Evolutionary conservation across 2,329 filamentous ascomycete genomes (phyloP), one percentile per base, ranked within the genome.

Genomic region (Xylaria sp.): DNA sequence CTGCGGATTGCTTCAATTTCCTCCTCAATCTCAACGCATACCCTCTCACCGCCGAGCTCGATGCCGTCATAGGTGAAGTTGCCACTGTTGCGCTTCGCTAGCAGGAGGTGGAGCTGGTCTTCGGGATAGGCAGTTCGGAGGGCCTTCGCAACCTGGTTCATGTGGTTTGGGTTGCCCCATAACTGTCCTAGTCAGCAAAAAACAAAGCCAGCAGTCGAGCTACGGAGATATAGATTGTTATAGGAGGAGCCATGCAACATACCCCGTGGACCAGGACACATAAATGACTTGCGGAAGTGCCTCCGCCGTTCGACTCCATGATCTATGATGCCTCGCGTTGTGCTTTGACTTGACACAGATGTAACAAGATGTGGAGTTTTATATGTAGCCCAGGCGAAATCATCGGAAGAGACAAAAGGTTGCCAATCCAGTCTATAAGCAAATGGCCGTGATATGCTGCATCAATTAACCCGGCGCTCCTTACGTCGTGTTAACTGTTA

Each of bases 151-250:
- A 95, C 84, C 65, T 88, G 89, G 69, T 84, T 84, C 80, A 95
- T 87, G 79, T 96, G 92, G 57, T 84, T 84, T 1, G 93, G 93
- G 72, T 93, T 93, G 23, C 93, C 93, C 93, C 93, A 95, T 72
- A 94, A 85, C 82, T 93, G 72, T 49, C 25, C 25, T 52, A 43
- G 72, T 77, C 69, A 77, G 74, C 67, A 70, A 67, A 52, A 56
- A 77, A 73, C 67, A 71, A 67, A 52, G 57, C 51, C 67, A 75
- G 66, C 25, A 28, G 5, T 31, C 39, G 41, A 43, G 56, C 28
- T 15, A 46, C 4, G 46, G 8, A 41, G 7, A 54, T 15, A 13
- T 20, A 20, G 31, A 28, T 39, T 9, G n/a, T 7, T 15, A 31
- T 20, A 33, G 15, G 31, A 18, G 7, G 62, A 54, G 54, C 56